These are phyloP conservation scores for Pseudozyma sp. DNA, from an alignment of 1,284 basidiomycete genomes.

Conservation along the genomic window DNA sequence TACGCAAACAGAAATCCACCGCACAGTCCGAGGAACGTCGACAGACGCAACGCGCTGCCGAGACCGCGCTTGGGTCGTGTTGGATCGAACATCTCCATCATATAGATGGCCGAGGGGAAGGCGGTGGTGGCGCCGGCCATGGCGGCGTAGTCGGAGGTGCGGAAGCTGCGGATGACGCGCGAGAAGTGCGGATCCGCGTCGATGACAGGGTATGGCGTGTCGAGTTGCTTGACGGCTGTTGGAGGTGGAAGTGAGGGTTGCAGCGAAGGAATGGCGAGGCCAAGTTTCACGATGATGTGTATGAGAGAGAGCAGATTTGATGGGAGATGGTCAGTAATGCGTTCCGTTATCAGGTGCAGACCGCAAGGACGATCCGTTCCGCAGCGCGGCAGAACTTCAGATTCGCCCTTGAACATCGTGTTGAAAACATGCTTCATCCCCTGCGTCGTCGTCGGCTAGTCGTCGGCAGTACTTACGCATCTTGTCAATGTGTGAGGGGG, in stretches of 20 bases:
- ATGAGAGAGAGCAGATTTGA: neutral
- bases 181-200: slow-evolving; percentile 91
- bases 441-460: neutral
- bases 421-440: too few relatives aligned
- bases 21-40: slow-evolving; percentile 73
- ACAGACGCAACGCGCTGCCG: slow-evolving; percentile 57
- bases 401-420: neutral
- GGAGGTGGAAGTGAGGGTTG: neutral
- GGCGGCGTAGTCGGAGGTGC: slow-evolving; percentile 84
- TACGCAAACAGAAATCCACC: slow-evolving; percentile 95
- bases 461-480: slow-evolving; percentile 28
- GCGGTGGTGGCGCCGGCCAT: slow-evolving; percentile 86
- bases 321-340: neutral
- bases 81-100: slow-evolving; percentile 65
- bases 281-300: too few relatives aligned
- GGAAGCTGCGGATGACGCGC: slow-evolving; percentile 89
- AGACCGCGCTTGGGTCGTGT: slow-evolving; percentile 56
- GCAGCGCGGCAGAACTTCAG: neutral
- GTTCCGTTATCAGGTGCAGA: neutral
- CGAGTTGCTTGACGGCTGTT: slow-evolving; percentile 58
- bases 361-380: neutral
- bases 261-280: neutral
- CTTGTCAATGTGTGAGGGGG: slow-evolving; percentile 15
- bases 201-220: slow-evolving; percentile 65
- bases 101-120: slow-evolving; percentile 79